Evolutionary conservation across 257 asterid genomes (phyloP), one percentile per base, ranked within the genome.

Genomic region (Capsicum pubescens): DNA sequence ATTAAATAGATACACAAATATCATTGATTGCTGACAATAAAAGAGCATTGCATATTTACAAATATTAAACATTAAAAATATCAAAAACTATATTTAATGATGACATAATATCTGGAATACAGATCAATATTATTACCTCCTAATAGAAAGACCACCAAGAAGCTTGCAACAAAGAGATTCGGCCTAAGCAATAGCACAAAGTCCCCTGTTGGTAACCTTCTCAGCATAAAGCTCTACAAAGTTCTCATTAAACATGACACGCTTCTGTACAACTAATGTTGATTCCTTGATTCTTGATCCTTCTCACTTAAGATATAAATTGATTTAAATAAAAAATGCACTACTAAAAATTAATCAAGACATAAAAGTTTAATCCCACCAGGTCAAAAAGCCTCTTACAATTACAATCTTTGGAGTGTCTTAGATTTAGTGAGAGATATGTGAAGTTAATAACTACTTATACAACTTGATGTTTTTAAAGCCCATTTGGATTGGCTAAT

Each of bases 261-360:
- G 83, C 89, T 92, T 91, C 86, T 91, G 94, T 39, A 91, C 94
- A 26, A 89, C 89, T 1, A 93, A 92, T 48, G 97, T 91, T 14
- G 90, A 87, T 88, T 91, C 97, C 84, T 93, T 90, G 39, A 92
- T 91, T 84, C 95, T 90, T 85, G 93, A 17, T 94, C 94, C 82
- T 92, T 92, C 89, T 92, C 94, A 5, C 94, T 94, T 92, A 21
- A 60, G 3, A 60, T 12, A 60, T 60, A 60, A 60, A 60, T 60
- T 2, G 1, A 35, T 19, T 60, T 12, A 60, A 60, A 60, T 6
- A 19, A 19, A 55, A 59, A n/a, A 19, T 19, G 14, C 12, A 19
- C 32, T 60, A 60, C 67, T n/a, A 35, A n/a, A 35, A 60, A 19
- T 8, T 8, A 3, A 60, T 60, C 35, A 60, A 59, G 67, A 0